Evolutionary conservation across 441 rosid genomes (phyloP).

Genomic region (Gossypium schwendimanii): DNA sequence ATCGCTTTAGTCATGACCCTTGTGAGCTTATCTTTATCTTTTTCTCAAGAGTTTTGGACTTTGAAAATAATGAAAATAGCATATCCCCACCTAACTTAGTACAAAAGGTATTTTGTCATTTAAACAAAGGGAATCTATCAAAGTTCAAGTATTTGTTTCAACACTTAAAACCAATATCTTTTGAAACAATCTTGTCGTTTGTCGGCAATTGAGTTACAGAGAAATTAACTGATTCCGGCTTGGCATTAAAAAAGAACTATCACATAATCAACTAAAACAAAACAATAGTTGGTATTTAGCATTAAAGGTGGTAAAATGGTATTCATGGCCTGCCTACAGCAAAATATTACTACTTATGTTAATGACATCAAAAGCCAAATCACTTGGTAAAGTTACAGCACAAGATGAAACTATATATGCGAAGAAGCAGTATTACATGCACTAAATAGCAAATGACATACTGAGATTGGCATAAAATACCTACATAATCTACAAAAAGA

Average conservation of each 20-base stretch:
- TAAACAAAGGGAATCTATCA: slow-evolving; percentile 5
- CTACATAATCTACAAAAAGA: slow-evolving; percentile 16
- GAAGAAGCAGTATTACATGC: slow-evolving; percentile 7
- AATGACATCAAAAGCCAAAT: background rate
- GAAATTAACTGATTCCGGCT: background rate
- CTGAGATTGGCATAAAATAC: slow-evolving; percentile 17
- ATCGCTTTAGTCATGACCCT: background rate
- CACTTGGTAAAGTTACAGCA: background rate
- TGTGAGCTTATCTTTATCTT: background rate
- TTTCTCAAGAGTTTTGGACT: background rate
- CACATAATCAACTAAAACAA: background rate
- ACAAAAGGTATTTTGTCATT: slow-evolving; percentile 13
- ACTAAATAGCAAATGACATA: slow-evolving; percentile 4
- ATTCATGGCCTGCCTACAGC: background rate
- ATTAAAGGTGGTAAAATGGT: background rate
- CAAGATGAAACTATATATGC: background rate
- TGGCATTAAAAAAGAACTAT: background rate
- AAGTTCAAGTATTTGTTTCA: background rate
- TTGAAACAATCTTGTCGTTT: background rate
- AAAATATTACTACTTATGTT: background rate
- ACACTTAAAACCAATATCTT: background rate
- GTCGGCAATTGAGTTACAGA: background rate
- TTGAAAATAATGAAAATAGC: background rate
- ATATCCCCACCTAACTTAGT: background rate
- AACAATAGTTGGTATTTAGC: background rate